These are phyloP conservation scores for Botrytis sinoallii DNA, from an alignment of 2,329 filamentous ascomycete genomes.

Conservation along the genomic window DNA sequence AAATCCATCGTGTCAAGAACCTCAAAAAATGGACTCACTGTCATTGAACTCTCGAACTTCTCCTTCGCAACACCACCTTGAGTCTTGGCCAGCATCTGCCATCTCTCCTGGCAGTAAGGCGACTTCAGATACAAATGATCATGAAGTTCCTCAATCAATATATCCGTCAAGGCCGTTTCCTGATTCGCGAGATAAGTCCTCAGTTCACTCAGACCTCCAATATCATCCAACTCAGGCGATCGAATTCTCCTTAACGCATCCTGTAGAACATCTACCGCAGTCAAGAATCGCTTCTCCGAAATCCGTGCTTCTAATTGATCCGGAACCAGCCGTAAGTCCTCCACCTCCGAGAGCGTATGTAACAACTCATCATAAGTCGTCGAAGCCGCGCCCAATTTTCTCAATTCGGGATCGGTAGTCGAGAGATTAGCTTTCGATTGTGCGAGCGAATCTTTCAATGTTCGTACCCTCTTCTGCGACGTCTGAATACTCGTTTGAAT, in stretches of 20 bases:
- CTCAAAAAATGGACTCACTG: slow-evolving; percentile 51
- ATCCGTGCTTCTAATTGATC: slow-evolving; percentile 92
- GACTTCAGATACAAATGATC: slow-evolving; percentile 97
- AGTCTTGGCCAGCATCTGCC: slow-evolving; percentile 76
- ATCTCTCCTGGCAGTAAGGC: slow-evolving; percentile 93
- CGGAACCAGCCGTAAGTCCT: slow-evolving; percentile 83
- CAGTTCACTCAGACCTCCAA: slow-evolving; percentile 83
- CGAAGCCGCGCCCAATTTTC: slow-evolving; percentile 81
- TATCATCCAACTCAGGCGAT: slow-evolving; percentile 84
- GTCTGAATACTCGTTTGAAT: slow-evolving; percentile 90
- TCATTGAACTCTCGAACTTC: slow-evolving; percentile 45
- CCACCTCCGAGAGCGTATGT: slow-evolving; percentile 76
- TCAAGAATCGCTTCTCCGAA: slow-evolving; percentile 91
- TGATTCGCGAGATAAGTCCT: slow-evolving; percentile 89
- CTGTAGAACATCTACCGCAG: slow-evolving; percentile 87
- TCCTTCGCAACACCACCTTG: slow-evolving; percentile 49
- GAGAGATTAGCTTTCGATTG: slow-evolving; percentile 78
- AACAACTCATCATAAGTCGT: slow-evolving; percentile 89
- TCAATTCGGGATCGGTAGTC: slow-evolving; percentile 83
- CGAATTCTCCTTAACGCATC: slow-evolving; percentile 79
- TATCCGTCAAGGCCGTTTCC: slow-evolving; percentile 87
- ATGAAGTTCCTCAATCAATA: slow-evolving; percentile 93
- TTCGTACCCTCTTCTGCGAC: slow-evolving; percentile 81
- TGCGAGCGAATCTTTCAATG: slow-evolving; percentile 77
- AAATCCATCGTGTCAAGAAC: slow-evolving; percentile 61